Evolutionary conservation across 768 basidiomycete species (phyloP), one percentile per base, ranked within the genome.

Genomic region (Tricholoma terreum): DNA sequence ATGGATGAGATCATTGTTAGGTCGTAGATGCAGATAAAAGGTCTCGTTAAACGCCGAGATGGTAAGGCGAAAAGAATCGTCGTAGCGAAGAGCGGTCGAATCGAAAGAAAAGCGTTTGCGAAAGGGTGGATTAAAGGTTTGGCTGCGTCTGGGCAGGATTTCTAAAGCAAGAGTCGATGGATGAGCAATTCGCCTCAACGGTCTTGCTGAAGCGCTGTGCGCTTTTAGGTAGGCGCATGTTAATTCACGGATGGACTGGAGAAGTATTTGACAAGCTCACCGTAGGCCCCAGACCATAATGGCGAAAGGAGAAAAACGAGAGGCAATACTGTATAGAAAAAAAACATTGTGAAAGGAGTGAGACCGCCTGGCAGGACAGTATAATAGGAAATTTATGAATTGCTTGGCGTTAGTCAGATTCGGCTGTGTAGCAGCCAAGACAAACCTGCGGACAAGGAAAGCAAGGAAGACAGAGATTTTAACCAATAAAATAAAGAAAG

Each of bases 1-100:
- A 66, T 92, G 90, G 51, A 93, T 76, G 59, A 94, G 83, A 60
- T 90, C 75, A 60, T 87, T 82, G 66, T 90, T 92, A 7, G 92
- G 91, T 15, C 82, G 82, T 50, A 94, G 77, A 64, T 92, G 87
- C 45, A 94, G 78, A 66, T 87, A 76, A 65, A 85, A 88, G 24
- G 77, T 80, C 40, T 87, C 80, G 60, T 79, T 79, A 63, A 87
- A 87, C 9, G 84, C 87, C 42, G 84, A 77, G 51, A 92, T 72
- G 27, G 81, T 82, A 51, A 92, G 78, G 24, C 89, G 82, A 68
- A 90, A 84, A 9, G 84, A 83, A 68, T 92, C 89, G 64, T 83
- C 79, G 68, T 86, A 80, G 42, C 78, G 84, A 36, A 91, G 81
- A 30, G 75, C 74, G 51, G 79, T 76, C 7, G 82, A 76, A 4